Evolutionary conservation across 2,329 filamentous ascomycete genomes (phyloP).

Genomic region (Elsinoe arachidis): DNA sequence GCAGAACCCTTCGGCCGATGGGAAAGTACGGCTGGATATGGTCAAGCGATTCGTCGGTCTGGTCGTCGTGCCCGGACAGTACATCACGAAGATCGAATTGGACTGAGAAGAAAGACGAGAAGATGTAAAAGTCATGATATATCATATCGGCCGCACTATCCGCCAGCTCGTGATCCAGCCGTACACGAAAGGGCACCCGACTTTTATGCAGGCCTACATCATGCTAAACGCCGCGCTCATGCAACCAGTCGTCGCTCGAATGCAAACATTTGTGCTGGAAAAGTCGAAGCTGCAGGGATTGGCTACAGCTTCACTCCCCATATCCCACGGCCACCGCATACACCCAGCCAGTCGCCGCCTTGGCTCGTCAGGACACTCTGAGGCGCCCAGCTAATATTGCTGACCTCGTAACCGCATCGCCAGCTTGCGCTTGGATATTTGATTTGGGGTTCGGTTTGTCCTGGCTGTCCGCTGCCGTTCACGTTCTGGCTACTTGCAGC

Average conservation of each 20-base stretch:
- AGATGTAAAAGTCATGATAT: background rate
- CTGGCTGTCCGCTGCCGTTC: conserved; percentile 13
- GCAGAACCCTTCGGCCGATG: conserved; percentile 18
- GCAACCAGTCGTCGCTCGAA: conserved; percentile 6
- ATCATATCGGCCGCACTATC: background rate
- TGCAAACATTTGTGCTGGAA: background rate
- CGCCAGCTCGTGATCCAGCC: background rate
- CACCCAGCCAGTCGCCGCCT: conserved; percentile 73
- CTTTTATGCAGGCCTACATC: conserved; percentile 1
- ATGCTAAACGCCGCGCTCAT: conserved; percentile 10
- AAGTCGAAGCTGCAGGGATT: background rate
- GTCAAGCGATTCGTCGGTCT: conserved; percentile 79
- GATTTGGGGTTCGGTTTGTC: conserved; percentile 34
- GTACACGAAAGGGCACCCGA: background rate
- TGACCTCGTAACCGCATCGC: conserved; percentile 81
- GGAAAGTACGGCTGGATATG: conserved; percentile 57
- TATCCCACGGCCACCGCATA: conserved; percentile 69
- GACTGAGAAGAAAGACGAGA: conserved; percentile 39
- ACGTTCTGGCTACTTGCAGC: conserved; percentile 22
- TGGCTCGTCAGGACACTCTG: conserved; percentile 58
- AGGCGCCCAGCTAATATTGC: conserved; percentile 77
- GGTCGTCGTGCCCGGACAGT: conserved; percentile 77
- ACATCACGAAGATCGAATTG: conserved; percentile 80
- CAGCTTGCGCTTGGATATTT: conserved; percentile 66
- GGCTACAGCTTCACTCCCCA: conserved; percentile 58